Evolutionary conservation across 225 moss, liverwort and hornwort species (phyloP).

Genomic region (Sphagnum tenellum): DNA sequence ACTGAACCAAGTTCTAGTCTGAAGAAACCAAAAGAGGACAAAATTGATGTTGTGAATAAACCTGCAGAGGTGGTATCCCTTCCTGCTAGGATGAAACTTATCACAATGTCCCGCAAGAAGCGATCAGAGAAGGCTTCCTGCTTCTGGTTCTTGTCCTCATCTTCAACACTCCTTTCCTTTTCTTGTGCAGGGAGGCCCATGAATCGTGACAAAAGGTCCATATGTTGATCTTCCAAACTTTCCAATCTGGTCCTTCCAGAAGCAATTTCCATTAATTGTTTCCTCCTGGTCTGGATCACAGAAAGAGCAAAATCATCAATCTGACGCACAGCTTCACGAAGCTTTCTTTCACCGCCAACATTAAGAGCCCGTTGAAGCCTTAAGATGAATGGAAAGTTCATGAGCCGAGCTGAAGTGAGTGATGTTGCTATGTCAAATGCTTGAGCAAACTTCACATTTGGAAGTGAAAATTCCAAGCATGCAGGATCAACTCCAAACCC

Average conservation of each 20-base stretch:
- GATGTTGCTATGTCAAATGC: slow-evolving; percentile 28
- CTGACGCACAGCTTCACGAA: slow-evolving; percentile 15
- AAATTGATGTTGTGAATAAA: not conserved
- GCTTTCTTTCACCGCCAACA: slow-evolving; percentile 15
- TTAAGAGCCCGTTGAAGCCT: slow-evolving; percentile 12
- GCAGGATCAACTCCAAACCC: slow-evolving; percentile 35
- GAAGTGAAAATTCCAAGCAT: slow-evolving; percentile 19
- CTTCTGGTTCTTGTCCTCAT: not conserved
- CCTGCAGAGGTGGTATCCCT: slow-evolving; percentile 17
- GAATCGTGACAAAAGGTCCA: slow-evolving; percentile 29
- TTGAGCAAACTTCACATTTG: slow-evolving; percentile 20
- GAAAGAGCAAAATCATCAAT: slow-evolving; percentile 26
- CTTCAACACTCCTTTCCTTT: slow-evolving; percentile 3
- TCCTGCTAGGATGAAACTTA: slow-evolving; percentile 31
- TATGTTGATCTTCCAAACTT: not conserved
- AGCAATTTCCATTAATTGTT: not conserved
- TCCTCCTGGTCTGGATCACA: slow-evolving; percentile 18
- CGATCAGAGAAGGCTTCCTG: slow-evolving; percentile 2
- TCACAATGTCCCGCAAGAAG: slow-evolving; percentile 27
- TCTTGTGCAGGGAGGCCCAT: slow-evolving; percentile 12
- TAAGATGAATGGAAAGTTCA: slow-evolving; percentile 14
- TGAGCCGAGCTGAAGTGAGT: slow-evolving; percentile 7
- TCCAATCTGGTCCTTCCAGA: not conserved
- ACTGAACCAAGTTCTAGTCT: too few species aligned
- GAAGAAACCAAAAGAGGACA: too few species aligned